Conservation (phyloP, 495 filamentous ascomycete genomes). For the Aspergillus cristatus region DNA sequence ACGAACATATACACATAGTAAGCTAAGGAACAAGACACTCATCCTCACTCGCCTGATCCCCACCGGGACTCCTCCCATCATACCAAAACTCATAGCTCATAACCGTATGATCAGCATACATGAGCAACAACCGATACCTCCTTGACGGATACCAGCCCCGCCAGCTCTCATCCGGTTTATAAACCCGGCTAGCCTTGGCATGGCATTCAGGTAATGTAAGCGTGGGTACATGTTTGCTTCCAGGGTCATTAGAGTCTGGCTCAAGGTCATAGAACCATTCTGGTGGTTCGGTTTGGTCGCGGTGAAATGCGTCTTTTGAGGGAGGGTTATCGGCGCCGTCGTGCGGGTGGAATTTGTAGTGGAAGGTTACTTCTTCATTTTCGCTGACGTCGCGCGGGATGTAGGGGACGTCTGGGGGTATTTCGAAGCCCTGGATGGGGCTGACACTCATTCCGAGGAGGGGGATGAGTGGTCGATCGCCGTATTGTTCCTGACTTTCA, state of each 20-base stretch:
- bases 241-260: too few relatives aligned
- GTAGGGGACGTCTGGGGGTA: constrained; percentile 27
- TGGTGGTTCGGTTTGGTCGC: too few relatives aligned
- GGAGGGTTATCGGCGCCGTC: not conserved
- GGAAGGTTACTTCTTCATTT: constrained; percentile 23
- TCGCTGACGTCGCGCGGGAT: constrained; percentile 21
- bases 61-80: constrained; percentile 16
- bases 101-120: constrained; percentile 67
- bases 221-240: not conserved
- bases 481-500: constrained; percentile 31
- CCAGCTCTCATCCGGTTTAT: constrained; percentile 32
- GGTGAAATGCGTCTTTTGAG: too few relatives aligned
- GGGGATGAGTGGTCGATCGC: constrained; percentile 32
- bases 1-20: too few relatives aligned
- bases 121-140: constrained; percentile 62
- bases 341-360: constrained; percentile 18
- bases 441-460: constrained; percentile 49
- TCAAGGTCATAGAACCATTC: too few relatives aligned
- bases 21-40: constrained; percentile 7
- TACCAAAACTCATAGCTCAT: constrained; percentile 72
- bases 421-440: constrained; percentile 53
- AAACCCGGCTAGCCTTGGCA: constrained; percentile 25
- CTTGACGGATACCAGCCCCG: constrained; percentile 33
- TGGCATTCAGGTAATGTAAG: constrained; percentile 32
- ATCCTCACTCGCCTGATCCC: not conserved